These are phyloP conservation scores for Collybia nuda DNA, from an alignment of 768 basidiomycete genomes.

Conservation along the genomic window DNA sequence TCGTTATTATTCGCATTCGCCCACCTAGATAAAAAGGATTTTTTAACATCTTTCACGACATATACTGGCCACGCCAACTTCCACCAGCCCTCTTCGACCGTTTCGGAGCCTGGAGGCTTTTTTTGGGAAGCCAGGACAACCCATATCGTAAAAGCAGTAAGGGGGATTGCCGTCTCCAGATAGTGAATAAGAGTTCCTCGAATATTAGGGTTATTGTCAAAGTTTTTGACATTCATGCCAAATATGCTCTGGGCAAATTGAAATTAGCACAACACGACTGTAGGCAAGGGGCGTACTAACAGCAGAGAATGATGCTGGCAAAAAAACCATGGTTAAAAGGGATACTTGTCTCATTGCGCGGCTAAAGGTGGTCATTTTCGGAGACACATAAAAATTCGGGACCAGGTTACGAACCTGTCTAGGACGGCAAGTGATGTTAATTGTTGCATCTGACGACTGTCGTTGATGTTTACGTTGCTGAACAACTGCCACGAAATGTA, in stretches of 20 bases:
- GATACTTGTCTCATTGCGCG: conserved; percentile 55
- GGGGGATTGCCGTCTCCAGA: too few species aligned
- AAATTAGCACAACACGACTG: neutral
- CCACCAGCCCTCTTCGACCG: too few species aligned
- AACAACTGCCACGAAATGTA: conserved; percentile 41
- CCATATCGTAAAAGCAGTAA: too few species aligned
- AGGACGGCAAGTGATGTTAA: conserved; percentile 52
- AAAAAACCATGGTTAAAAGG: conserved; percentile 61
- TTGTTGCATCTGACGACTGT: conserved; percentile 49
- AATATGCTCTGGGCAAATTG: neutral
- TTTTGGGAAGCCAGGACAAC: too few species aligned
- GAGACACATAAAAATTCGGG: conserved; percentile 27
- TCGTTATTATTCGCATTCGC: too few species aligned
- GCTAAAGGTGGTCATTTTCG: neutral
- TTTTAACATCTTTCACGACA: too few species aligned
- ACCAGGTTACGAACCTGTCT: conserved; percentile 32
- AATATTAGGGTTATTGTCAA: too few species aligned
- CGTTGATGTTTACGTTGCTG: conserved; percentile 55
- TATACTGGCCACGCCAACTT: too few species aligned
- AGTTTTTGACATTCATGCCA: neutral
- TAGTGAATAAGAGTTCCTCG: too few species aligned
- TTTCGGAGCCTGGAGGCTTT: too few species aligned
- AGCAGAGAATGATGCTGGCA: conserved; percentile 55
- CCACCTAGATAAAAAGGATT: too few species aligned
- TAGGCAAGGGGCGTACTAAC: conserved; percentile 23